Base-by-base conservation (phyloP, 1,284 basidiomycete genomes). In the Laetiporus sulphureus region DNA sequence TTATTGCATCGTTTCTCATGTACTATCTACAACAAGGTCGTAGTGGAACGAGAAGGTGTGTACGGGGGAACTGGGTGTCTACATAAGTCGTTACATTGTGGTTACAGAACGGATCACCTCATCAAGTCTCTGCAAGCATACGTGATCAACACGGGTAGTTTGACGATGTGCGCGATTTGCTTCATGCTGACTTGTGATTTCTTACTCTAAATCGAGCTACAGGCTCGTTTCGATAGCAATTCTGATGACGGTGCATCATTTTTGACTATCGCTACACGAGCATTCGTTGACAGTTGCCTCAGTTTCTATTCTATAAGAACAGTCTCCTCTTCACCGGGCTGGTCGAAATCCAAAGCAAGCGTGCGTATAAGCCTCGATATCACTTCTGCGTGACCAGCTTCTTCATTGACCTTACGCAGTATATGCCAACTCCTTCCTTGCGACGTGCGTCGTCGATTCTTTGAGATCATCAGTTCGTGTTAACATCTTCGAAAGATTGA, bases 271-370 rank as follows among this genome's bases (percentile, higher is more conserved):
- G 32, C 18, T n/a, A 13, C 25, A 27, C 25, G 8, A 27, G 25
- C 25, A 27, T 27, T 27, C 25, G 13, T 8, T 13, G 25, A 27
- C 8, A 13, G 8, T 8, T 27, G 25, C 25, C 25, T 27, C 34
- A 42, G 40, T 42, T 36, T 23, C 16, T 20, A 3, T n/a, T 42
- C 16, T 5, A 32, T 10, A 42, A 42, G 21, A n/a, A 23, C 23
- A 42, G 40, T 31, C 34, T 42, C 4, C 7, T 42, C 12, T 42
- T 42, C 25, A 29, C 40, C 15, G 40, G 40, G n/a, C 34, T 42
- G 7, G 34, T 42, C 5, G 33, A 42, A 18, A 23, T 42, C 18
- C 40, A 42, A 20, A 36, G 40, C 16, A 42, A 42, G 23, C 30
- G 40, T 42, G 30, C 11, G 40, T 27, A 38, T 43, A 16, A 33